These are phyloP conservation scores for Miscanthus sacchariflorus DNA, from an alignment of 202 grass and related monocot genomes.

Conservation along the genomic window DNA sequence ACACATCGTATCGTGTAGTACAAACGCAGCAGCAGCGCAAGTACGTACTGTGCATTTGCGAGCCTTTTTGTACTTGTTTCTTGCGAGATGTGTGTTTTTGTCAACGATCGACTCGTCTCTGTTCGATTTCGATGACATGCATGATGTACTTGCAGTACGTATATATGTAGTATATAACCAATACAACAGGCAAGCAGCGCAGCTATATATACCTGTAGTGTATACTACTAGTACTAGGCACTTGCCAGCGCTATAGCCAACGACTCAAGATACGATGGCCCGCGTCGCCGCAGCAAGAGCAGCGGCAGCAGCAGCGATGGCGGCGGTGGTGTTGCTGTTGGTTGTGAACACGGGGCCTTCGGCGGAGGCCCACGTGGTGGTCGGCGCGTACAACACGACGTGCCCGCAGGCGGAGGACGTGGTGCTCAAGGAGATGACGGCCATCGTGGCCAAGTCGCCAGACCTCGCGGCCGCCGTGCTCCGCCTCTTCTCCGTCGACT, in stretches of 20 bases:
- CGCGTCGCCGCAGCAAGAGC: background rate
- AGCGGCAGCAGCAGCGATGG: no score
- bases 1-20: background rate
- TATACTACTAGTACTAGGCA: no score
- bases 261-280: background rate
- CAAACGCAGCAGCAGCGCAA: background rate
- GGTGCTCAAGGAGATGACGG: constrained; percentile 64
- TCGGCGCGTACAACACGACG: constrained; percentile 72
- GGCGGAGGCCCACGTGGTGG: constrained; percentile 43
- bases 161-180: no score
- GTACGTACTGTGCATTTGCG: background rate
- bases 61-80: background rate
- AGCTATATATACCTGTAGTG: no score
- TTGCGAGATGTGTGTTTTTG: background rate
- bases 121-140: no score
- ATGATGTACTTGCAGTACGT: background rate
- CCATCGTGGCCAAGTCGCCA: constrained; percentile 50
- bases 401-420: constrained; percentile 74
- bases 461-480: constrained; percentile 65
- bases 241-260: no score
- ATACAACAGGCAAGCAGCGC: no score
- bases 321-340: background rate
- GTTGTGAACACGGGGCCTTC: background rate
- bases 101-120: background rate
- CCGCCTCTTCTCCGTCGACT: constrained; percentile 84